A percentile compares a stretch with the other conserved stretches of the same genome.
Evolutionary conservation across 2,329 filamentous ascomycete species (phyloP).

Genomic region (Ceratocystis huliohia): DNA sequence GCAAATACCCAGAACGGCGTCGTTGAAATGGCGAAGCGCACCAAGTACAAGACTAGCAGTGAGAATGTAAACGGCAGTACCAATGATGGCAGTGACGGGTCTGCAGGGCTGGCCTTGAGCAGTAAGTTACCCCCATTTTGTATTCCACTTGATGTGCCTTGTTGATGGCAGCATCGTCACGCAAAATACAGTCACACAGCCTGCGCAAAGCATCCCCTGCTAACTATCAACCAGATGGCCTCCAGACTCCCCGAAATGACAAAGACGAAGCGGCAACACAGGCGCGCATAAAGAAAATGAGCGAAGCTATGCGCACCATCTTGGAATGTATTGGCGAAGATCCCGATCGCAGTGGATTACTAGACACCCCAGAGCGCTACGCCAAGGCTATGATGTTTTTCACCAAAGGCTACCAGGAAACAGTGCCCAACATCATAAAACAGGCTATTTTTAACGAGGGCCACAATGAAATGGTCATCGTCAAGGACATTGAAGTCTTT

Average conservation of each 20-base stretch:
- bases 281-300: slow-evolving; percentile 44
- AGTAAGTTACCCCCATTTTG: background rate
- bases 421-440: slow-evolving; percentile 82
- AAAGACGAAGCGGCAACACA: slow-evolving; percentile 16
- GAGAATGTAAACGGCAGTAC: slow-evolving; percentile 7
- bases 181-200: background rate
- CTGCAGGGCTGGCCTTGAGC: background rate
- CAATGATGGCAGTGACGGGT: background rate
- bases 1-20: background rate
- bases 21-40: slow-evolving; percentile 13
- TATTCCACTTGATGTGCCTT: background rate
- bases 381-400: slow-evolving; percentile 93
- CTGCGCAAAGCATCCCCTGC: background rate
- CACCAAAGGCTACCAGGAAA: slow-evolving; percentile 94
- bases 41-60: slow-evolving; percentile 12
- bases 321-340: slow-evolving; percentile 59
- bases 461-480: slow-evolving; percentile 93
- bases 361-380: slow-evolving; percentile 68
- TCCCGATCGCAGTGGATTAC: slow-evolving; percentile 49
- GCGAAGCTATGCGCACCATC: slow-evolving; percentile 50
- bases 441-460: slow-evolving; percentile 90
- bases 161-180: background rate
- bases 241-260: slow-evolving; percentile 16
- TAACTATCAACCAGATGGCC: slow-evolving; percentile 9
- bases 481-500: slow-evolving; percentile 94